Conservation (phyloP, 768 basidiomycete species). For the Podaxis carcinomalis region DNA sequence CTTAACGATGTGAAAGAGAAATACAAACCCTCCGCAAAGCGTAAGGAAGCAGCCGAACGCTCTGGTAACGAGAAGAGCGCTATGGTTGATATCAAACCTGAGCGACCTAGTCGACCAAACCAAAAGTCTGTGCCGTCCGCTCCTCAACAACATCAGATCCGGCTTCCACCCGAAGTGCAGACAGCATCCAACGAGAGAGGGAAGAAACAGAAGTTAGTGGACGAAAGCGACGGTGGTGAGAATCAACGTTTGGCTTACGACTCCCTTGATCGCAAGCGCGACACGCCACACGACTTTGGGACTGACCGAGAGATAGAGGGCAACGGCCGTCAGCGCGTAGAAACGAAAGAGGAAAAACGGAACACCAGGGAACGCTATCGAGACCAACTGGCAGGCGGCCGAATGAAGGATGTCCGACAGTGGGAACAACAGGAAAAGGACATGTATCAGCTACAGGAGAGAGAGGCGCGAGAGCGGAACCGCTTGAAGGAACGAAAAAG, state of each 20-base stretch:
- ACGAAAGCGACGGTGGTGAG: neutral
- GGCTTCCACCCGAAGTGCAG: conserved; percentile 1
- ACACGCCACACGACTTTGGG: neutral
- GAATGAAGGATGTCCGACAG: neutral
- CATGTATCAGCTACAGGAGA: conserved; percentile 1
- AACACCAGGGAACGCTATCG: conserved; percentile 1
- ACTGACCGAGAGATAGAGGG: neutral
- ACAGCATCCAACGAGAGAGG: neutral
- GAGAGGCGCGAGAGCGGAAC: neutral
- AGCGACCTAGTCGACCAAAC: conserved; percentile 5
- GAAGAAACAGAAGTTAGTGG: conserved; percentile 1
- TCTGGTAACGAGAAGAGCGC: conserved; percentile 3
- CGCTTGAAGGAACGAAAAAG: conserved; percentile 1
- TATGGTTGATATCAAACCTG: neutral
- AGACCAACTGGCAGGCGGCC: neutral
- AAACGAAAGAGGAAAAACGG: conserved; percentile 3
- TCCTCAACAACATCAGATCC: neutral
- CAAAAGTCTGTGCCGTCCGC: neutral
- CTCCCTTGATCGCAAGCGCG: neutral
- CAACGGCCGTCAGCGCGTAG: neutral
- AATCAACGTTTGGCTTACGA: neutral
- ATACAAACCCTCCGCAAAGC: neutral
- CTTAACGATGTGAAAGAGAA: conserved; percentile 1
- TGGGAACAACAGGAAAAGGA: conserved; percentile 9
- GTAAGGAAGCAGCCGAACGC: neutral